A percentile compares a stretch with the other conserved stretches of the same genome.
These are phyloP conservation scores for Pseudogymnoascus sp. DNA, from an alignment of 2,329 filamentous ascomycete genomes.

Conservation along the genomic window DNA sequence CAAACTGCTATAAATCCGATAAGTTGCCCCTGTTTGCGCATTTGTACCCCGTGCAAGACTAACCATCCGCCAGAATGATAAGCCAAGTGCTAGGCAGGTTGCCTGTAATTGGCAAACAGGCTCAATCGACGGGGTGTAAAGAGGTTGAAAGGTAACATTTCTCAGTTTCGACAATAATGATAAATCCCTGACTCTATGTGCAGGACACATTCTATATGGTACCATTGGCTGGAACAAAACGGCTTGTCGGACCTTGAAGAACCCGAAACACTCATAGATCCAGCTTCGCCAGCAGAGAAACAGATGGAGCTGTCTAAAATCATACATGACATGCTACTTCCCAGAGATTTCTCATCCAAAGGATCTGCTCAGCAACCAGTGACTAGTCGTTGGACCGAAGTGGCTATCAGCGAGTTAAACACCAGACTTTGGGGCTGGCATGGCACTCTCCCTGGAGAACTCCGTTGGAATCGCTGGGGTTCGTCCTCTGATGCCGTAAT, in stretches of 20 bases:
- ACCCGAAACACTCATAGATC: not conserved
- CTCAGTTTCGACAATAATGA: not conserved
- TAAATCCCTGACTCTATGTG: not conserved
- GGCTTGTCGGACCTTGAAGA: not conserved
- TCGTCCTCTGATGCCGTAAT: slow-evolving; percentile 11
- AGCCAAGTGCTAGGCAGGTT: slow-evolving; percentile 11
- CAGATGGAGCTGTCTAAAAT: slow-evolving; percentile 3
- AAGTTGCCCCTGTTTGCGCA: slow-evolving; percentile 11
- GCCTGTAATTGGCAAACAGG: not conserved
- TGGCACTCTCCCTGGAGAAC: slow-evolving; percentile 5
- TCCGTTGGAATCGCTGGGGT: slow-evolving; percentile 15
- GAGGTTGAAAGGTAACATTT: not conserved
- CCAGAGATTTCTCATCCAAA: not conserved
- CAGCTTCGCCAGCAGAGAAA: not conserved
- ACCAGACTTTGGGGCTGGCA: slow-evolving; percentile 12
- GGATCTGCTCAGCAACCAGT: not conserved
- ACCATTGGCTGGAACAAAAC: not conserved
- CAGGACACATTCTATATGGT: slow-evolving; percentile 1
- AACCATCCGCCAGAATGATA: slow-evolving; percentile 10
- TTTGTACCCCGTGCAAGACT: not conserved
- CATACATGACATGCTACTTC: slow-evolving; percentile 6
- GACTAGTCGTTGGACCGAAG: slow-evolving; percentile 2
- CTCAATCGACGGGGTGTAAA: not conserved
- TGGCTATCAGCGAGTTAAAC: slow-evolving; percentile 12
- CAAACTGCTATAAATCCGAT: slow-evolving; percentile 16